Evolutionary conservation across 1,284 basidiomycete species (phyloP).

Genomic region (Mycena citricolor): DNA sequence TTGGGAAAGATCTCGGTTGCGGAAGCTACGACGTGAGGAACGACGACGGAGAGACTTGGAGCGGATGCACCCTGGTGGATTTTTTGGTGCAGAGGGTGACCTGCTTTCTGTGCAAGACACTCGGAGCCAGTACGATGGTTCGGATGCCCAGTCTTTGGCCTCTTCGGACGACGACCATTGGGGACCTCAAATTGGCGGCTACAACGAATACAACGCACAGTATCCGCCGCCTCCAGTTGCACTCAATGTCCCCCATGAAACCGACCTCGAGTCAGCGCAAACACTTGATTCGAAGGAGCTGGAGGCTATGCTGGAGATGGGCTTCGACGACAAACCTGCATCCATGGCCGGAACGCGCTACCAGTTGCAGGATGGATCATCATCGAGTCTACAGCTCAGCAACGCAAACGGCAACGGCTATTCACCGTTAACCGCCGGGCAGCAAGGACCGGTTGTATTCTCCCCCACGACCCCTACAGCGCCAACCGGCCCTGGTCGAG

Average conservation of each 20-base stretch:
- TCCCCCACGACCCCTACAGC: conserved; percentile 50
- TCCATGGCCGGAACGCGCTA: conserved; percentile 46
- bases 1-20: conserved; percentile 96
- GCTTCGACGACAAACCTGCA: conserved; percentile 72
- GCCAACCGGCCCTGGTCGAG: conserved; percentile 25
- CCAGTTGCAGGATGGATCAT: conserved; percentile 59
- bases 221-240: conserved; percentile 85
- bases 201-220: conserved; percentile 80
- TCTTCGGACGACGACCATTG: conserved; percentile 94
- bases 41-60: conserved; percentile 80
- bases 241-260: conserved; percentile 48
- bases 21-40: conserved; percentile 90
- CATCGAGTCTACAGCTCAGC: conserved; percentile 43
- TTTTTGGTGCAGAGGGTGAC: conserved; percentile 60
- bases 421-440: conserved; percentile 50
- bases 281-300: conserved; percentile 76
- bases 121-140: conserved; percentile 67
- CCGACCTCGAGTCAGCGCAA: conserved; percentile 49
- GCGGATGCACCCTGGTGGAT: conserved; percentile 67
- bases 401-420: conserved; percentile 49
- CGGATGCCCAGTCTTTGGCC: conserved; percentile 73
- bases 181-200: conserved; percentile 83
- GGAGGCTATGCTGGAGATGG: conserved; percentile 85
- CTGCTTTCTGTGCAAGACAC: conserved; percentile 56
- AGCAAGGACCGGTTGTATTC: conserved; percentile 35